These are phyloP conservation scores for Protea cynaroides DNA, from an alignment of 164 flowering plant species.

Conservation along the genomic window DNA sequence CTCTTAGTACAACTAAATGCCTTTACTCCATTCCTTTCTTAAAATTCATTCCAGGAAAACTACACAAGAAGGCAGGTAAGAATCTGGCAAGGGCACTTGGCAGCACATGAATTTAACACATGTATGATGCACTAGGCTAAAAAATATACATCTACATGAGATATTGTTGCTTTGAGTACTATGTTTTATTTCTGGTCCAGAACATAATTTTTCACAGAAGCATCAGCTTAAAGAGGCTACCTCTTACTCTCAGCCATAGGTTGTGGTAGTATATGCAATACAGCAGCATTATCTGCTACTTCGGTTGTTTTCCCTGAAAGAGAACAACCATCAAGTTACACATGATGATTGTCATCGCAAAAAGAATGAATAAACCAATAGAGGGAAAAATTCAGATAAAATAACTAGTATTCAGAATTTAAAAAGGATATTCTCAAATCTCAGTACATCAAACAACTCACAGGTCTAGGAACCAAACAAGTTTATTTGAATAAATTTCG, in stretches of 20 bases:
- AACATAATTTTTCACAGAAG: background rate
- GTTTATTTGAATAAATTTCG: too few species aligned
- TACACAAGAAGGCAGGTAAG: background rate
- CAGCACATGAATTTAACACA: background rate
- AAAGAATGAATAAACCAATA: background rate
- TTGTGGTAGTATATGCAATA: slow-evolving; percentile 53
- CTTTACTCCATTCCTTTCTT: too few species aligned
- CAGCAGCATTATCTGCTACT: slow-evolving; percentile 39
- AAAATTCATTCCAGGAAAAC: background rate
- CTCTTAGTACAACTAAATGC: too few species aligned
- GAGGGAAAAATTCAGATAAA: background rate
- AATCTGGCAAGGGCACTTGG: background rate
- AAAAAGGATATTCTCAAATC: too few species aligned
- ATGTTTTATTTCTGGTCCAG: background rate
- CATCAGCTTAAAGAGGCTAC: slow-evolving; percentile 24
- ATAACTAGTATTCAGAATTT: background rate
- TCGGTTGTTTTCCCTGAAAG: slow-evolving; percentile 43
- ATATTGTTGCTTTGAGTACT: background rate
- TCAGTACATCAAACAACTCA: too few species aligned
- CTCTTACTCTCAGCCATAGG: slow-evolving; percentile 79
- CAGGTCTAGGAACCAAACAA: too few species aligned
- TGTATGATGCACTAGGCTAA: background rate
- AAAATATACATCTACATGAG: background rate
- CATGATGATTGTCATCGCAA: background rate
- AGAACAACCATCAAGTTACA: background rate